A percentile compares a stretch with the other conserved stretches of the same genome.
Conservation (phyloP, 1,284 basidiomycete genomes). For the Moniliophthora roreri region DNA sequence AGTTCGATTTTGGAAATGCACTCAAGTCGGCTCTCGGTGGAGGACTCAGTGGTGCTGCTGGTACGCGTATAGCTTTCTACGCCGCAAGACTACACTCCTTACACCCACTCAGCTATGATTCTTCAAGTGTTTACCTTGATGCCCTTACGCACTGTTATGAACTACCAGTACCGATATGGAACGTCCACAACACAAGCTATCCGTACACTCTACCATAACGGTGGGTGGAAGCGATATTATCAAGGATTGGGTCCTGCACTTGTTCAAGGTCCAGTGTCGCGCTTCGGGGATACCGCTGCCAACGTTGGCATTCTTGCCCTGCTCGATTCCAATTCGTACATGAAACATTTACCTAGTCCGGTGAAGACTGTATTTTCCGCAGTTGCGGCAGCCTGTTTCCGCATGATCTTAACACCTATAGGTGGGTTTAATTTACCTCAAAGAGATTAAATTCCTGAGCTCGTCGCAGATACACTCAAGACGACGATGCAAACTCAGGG, state of each 20-base stretch:
- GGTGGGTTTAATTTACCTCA: too few species aligned
- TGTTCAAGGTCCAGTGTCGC: conserved; percentile 72
- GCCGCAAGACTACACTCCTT: neutral
- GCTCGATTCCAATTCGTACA: conserved; percentile 66
- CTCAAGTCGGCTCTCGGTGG: conserved; percentile 82
- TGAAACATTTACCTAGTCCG: conserved; percentile 59
- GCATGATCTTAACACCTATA: conserved; percentile 84
- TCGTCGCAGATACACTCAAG: conserved; percentile 92
- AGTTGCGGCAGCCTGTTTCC: conserved; percentile 70
- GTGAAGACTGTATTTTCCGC: conserved; percentile 74
- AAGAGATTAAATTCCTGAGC: too few species aligned
- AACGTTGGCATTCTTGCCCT: conserved; percentile 81
- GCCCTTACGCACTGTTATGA: conserved; percentile 88
- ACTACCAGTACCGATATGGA: conserved; percentile 87
- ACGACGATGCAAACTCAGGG: conserved; percentile 92
- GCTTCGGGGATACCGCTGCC: conserved; percentile 89
- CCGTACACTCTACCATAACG: conserved; percentile 70
- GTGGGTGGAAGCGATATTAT: conserved; percentile 82
- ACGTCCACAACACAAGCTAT: conserved; percentile 67
- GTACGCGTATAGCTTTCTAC: conserved; percentile 30
- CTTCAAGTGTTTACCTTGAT: conserved; percentile 86
- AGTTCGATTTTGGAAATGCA: conserved; percentile 80
- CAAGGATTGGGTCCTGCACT: conserved; percentile 81
- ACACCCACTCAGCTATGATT: conserved; percentile 67
- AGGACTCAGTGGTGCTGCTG: conserved; percentile 82